phyloP scores from a whole-genome alignment of 2,329 filamentous ascomycete genomes.

The Fusarium sp. region DNA sequence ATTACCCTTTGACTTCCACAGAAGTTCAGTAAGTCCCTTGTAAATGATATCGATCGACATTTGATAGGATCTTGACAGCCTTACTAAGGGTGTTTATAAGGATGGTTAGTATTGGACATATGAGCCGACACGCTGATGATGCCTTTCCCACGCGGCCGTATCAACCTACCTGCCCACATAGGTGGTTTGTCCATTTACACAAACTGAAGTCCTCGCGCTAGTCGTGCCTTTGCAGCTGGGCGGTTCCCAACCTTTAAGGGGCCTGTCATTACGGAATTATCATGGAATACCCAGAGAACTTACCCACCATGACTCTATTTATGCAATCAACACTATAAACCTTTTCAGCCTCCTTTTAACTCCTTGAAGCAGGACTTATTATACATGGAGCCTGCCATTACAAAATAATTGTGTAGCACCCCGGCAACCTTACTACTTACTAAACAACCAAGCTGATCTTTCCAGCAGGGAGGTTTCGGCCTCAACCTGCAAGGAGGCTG shows the following conservation, averaged over 20 bases:
- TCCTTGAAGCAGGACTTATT: not conserved
- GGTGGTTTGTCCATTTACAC: not conserved
- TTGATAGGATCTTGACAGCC: not conserved
- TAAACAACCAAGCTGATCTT: not conserved
- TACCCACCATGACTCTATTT: not conserved
- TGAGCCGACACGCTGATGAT: not conserved
- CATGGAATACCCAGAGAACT: not conserved
- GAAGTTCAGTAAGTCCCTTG: not conserved
- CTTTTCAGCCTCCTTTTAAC: not conserved
- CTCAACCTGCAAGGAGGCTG: not conserved
- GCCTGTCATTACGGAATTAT: not conserved
- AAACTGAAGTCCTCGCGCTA: not conserved
- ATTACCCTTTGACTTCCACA: not conserved
- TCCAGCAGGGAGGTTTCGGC: not conserved
- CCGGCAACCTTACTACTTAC: too few species aligned
- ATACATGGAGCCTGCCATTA: too few species aligned
- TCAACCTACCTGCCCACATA: not conserved
- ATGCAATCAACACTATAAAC: not conserved
- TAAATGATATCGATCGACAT: not conserved
- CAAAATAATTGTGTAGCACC: too few species aligned
- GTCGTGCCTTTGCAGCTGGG: not conserved
- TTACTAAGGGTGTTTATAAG: not conserved
- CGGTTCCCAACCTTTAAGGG: not conserved
- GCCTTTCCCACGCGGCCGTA: not conserved
- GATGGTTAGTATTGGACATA: not conserved